Evolutionary conservation across 1,284 basidiomycete genomes (phyloP), one percentile per base, ranked within the genome.

Genomic region (Ustilago tritici): DNA sequence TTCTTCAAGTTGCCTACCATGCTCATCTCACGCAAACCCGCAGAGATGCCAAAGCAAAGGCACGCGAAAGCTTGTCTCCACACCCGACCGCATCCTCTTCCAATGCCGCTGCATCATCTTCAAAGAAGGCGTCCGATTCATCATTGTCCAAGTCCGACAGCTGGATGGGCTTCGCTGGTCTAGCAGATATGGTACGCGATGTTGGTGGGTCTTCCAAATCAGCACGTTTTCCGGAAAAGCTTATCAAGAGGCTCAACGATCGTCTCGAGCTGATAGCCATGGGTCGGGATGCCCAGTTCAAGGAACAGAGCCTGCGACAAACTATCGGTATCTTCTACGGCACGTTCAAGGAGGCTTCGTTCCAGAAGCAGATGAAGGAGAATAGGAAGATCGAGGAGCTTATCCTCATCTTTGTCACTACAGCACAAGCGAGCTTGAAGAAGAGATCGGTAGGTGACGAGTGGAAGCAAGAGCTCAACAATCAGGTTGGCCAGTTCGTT

Each of bases 351-450:
- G 84, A 84, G 34, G 70, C 73, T 9, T 62, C 65, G 1, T 82
- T 83, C 41, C 76, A 80, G 41, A 80, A 80, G 47, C 82, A 80
- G 82, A 92, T 98, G 90, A 94, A 95, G 86, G 95, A 98, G 86
- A 95, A 95, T 82, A 90, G 97, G 55, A 97, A 96, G 88, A 93
- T 98, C 61, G 97, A 99, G 87, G 95, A 98, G 78, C 91, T 99
- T 67, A 96, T 99, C 72, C 89, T 99, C 59, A 92, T 93, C 89
- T 98, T 98, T 83, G 95, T 95, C 15, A 93, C 95, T 2, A 92
- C 94, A 52, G 93, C 84, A 0, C 83, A 85, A 52, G 70, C 74
- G 8, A 69, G 75, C 55, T 63, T 85, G 46, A 72, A 92, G 89
- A 96, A 97, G 87, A 86, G 93, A 92, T 60, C 79, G 2, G 38